Base-by-base conservation (phyloP, 148 eudicot genomes). In the Fagopyrum homotropicum region DNA sequence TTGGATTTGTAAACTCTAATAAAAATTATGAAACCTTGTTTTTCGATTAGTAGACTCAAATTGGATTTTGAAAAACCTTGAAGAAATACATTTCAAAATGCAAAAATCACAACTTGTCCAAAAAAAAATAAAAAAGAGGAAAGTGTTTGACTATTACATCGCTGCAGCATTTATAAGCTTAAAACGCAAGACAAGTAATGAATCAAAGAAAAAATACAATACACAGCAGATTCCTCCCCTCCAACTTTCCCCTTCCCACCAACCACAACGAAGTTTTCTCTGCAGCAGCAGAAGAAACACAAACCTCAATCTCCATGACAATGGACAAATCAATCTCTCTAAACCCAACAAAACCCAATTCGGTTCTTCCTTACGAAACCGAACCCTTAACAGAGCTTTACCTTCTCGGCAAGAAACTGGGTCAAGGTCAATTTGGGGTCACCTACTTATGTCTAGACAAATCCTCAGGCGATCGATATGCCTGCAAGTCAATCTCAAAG, bases 381-480 rank as follows among this genome's bases (percentile, higher is more conserved):
- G 83, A 77, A 17, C 57, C 74, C 14, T 77, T 87, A 6, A 76
- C 73, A 22, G 77, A 85, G 40, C 80, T 84, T 12, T 87, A 87
- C 85, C 78, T 71, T 17, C 55, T 89, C 15, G 91, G 91, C 52
- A 74, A 74, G 40, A 84, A 83, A 26, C 80, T 89, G 45, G 93
- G 93, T 2, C 90, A 89, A 44, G 93, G 93, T 19, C 93, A 89
- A 22, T 89, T 82, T 57, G 93, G 93, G 10, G 88, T 90, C 0
- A 89, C 93, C 44, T 83, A 83, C 56, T 76, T 84, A 3, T 86
- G 89, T 79, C 77, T 79, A 11, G 93, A 89, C 29, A 89, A 83
- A 47, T 77, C 88, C 49, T 78, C 89, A 16, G 89, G 86, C 19
- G 51, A 64, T 3, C 80, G 80, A 12, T 89, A 78, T 49, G 93